Evolutionary conservation across 176 grass and related monocot genomes (phyloP).

Genomic region (Chloris gayana): DNA sequence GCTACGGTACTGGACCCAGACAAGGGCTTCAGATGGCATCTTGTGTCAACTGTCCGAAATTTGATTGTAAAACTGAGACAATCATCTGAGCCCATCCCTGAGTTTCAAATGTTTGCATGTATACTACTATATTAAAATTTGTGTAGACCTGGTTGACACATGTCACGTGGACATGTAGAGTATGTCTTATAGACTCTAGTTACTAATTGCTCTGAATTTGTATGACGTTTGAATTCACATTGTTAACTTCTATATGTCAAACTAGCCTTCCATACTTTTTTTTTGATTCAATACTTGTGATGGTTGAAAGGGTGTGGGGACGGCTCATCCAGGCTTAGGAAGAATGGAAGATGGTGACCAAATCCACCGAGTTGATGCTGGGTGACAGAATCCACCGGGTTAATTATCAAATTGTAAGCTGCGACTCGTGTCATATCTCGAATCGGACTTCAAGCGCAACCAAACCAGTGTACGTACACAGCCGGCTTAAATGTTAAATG

Average conservation of each 20-base stretch:
- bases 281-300: no score
- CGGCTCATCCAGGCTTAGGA: no score
- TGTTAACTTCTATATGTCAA: background rate
- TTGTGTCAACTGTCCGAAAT: background rate
- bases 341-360: background rate
- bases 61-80: constrained; percentile 1
- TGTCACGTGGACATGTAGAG: background rate
- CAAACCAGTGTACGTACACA: background rate
- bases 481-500: background rate
- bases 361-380: no score
- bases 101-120: constrained; percentile 13
- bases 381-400: no score
- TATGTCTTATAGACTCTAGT: background rate
- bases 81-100: background rate
- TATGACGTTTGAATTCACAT: background rate
- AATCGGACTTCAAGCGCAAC: background rate
- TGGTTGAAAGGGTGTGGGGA: no score
- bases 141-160: background rate
- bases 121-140: background rate
- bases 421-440: background rate
- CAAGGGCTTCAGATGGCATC: background rate
- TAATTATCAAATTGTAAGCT: background rate
- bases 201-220: background rate
- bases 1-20: background rate
- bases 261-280: background rate